These are phyloP conservation scores for Hyphopichia fennica DNA, from an alignment of 1,139 yeast genomes.

Conservation along the genomic window DNA sequence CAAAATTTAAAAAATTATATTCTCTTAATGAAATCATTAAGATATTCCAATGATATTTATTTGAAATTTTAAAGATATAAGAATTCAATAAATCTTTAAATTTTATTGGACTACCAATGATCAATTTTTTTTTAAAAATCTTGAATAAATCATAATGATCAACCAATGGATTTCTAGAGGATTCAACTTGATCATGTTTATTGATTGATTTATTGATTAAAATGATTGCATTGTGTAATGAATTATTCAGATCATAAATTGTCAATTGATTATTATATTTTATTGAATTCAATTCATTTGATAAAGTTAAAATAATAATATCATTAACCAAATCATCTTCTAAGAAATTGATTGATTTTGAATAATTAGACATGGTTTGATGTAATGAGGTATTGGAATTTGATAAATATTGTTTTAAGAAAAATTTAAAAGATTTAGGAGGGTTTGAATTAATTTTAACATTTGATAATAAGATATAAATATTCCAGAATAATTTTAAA, in stretches of 20 bases:
- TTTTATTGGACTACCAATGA: constrained; percentile 45
- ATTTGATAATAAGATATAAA: constrained; percentile 40
- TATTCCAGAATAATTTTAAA: constrained; percentile 42
- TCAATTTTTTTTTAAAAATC: constrained; percentile 42
- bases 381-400: constrained; percentile 10
- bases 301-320: constrained; percentile 36
- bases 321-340: constrained; percentile 20
- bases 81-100: constrained; percentile 45
- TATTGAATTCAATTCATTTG: constrained; percentile 44
- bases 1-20: constrained; percentile 18
- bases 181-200: constrained; percentile 11
- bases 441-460: constrained; percentile 35
- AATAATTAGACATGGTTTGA: constrained; percentile 25
- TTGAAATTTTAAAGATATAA: constrained; percentile 40
- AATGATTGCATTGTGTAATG: constrained; percentile 49
- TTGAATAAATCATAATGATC: constrained; percentile 22
- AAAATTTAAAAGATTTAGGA: constrained; percentile 38
- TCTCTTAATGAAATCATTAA: constrained; percentile 42
- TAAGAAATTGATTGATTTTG: constrained; percentile 22
- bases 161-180: neutral
- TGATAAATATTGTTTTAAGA: constrained; percentile 29
- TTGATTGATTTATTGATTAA: constrained; percentile 45
- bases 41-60: constrained; percentile 40
- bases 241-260: constrained; percentile 39
- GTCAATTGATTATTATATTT: constrained; percentile 28